These are phyloP conservation scores for Sherardia arvensis DNA, from an alignment of 257 asterid species.

Conservation along the genomic window DNA sequence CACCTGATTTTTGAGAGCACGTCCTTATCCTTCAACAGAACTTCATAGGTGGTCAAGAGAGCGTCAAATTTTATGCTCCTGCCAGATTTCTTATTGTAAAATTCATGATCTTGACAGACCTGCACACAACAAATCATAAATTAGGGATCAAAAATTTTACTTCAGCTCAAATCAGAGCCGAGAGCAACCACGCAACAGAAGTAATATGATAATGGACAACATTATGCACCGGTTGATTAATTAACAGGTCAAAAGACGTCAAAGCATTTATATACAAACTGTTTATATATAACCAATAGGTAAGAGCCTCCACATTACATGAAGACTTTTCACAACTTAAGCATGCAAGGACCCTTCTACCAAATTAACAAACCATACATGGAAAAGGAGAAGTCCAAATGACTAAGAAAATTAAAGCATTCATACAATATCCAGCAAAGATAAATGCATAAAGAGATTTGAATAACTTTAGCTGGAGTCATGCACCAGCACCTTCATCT, in stretches of 20 bases:
- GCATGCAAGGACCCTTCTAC: neutral
- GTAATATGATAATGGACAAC: neutral
- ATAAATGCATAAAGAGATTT: too few relatives aligned
- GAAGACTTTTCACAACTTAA: too few relatives aligned
- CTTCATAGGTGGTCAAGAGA: conserved; percentile 93
- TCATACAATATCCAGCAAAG: neutral
- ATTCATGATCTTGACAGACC: conserved; percentile 97
- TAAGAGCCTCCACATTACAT: too few relatives aligned
- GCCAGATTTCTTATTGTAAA: conserved; percentile 64
- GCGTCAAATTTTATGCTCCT: conserved; percentile 74
- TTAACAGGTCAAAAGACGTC: too few relatives aligned
- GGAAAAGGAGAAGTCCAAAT: too few relatives aligned
- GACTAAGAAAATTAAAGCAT: too few relatives aligned
- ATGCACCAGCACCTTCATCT: too few relatives aligned
- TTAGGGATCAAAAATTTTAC: neutral
- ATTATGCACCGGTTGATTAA: too few relatives aligned
- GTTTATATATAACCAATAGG: neutral
- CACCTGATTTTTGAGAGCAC: conserved; percentile 93
- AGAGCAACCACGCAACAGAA: neutral
- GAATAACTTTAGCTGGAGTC: too few relatives aligned
- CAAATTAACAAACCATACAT: too few relatives aligned
- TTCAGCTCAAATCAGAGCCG: neutral
- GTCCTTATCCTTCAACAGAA: conserved; percentile 75
- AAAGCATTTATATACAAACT: too few relatives aligned
- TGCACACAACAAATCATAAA: conserved; percentile 21